Conservation (phyloP, 2,329 filamentous ascomycete species). For the Trichoderma aggressivum region DNA sequence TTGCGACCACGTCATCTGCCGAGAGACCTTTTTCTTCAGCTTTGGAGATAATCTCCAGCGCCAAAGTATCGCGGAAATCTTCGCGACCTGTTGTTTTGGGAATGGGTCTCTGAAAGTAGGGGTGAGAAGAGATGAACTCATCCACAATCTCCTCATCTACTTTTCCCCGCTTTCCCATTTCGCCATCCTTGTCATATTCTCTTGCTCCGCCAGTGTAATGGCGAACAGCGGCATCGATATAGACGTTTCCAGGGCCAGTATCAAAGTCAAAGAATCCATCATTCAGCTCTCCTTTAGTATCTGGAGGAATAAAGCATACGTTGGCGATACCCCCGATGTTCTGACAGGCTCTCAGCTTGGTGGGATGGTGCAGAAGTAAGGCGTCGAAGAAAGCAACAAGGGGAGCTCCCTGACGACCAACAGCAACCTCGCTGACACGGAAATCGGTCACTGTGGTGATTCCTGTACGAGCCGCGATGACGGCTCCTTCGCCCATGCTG, state of each 20-base stretch:
- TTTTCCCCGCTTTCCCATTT: slow-evolving; percentile 39
- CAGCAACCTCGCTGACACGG: slow-evolving; percentile 45
- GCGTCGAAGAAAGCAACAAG: slow-evolving; percentile 50
- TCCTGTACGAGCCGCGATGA: slow-evolving; percentile 51
- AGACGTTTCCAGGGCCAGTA: slow-evolving; percentile 45
- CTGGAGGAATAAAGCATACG: slow-evolving; percentile 45
- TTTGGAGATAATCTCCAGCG: slow-evolving; percentile 41
- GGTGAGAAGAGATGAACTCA: slow-evolving; percentile 36
- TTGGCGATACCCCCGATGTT: slow-evolving; percentile 54
- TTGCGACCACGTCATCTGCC: slow-evolving; percentile 46
- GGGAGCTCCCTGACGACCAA: slow-evolving; percentile 45
- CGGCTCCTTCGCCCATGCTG: slow-evolving; percentile 55
- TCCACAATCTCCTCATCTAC: slow-evolving; percentile 42
- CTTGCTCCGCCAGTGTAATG: slow-evolving; percentile 37
- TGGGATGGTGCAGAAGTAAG: slow-evolving; percentile 47
- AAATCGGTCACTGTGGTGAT: slow-evolving; percentile 52
- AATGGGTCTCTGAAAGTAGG: slow-evolving; percentile 41
- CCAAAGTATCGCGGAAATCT: slow-evolving; percentile 48
- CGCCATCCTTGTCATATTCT: slow-evolving; percentile 48
- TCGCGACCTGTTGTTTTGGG: slow-evolving; percentile 50
- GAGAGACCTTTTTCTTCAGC: slow-evolving; percentile 37
- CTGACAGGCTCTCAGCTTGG: slow-evolving; percentile 48
- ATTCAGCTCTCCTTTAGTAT: slow-evolving; percentile 1
- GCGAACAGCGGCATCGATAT: slow-evolving; percentile 28
- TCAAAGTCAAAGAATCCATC: slow-evolving; percentile 37